Percentiles rank a stretch among this genome's conserved stretches.
These are phyloP conservation scores for Fusarium bulbicola DNA, from an alignment of 2,329 filamentous ascomycete genomes.

Conservation along the genomic window DNA sequence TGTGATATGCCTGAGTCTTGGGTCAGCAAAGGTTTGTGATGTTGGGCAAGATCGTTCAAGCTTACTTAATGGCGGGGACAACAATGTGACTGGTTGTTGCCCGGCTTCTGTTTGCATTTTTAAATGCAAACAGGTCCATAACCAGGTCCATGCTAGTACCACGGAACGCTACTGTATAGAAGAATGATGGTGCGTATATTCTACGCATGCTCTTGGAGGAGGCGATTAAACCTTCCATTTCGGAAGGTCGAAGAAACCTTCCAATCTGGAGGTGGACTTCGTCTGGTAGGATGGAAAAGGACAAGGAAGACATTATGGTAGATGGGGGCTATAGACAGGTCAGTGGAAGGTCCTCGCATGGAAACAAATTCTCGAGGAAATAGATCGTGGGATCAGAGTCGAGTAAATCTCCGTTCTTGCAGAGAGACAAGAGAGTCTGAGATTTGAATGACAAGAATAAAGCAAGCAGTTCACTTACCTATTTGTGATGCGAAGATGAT, in stretches of 20 bases:
- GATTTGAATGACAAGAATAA: neutral
- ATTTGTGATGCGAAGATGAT: too few relatives aligned
- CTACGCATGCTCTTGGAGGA: rapidly evolving
- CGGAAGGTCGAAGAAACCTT: neutral
- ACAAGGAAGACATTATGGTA: too few relatives aligned
- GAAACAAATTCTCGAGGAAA: neutral
- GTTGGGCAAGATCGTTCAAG: too few relatives aligned
- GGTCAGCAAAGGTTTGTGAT: neutral
- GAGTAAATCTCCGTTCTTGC: neutral
- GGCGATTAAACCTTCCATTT: neutral
- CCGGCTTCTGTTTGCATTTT: neutral
- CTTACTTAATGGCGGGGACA: neutral
- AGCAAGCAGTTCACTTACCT: neutral
- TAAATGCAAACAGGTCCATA: too few relatives aligned
- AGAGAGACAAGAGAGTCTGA: too few relatives aligned
- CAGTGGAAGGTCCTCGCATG: neutral
- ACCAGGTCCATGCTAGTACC: neutral
- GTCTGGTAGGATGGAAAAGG: too few relatives aligned
- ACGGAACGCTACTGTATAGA: rapidly evolving
- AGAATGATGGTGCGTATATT: rapidly evolving
- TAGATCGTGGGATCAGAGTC: too few relatives aligned
- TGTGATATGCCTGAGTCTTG: neutral
- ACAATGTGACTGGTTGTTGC: neutral
- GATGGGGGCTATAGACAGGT: too few relatives aligned
- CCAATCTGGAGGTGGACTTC: too few relatives aligned